Evolutionary conservation across 208 protist species (phyloP), one percentile per base, ranked within the genome.

Genomic region (Crithidia mellificae): DNA sequence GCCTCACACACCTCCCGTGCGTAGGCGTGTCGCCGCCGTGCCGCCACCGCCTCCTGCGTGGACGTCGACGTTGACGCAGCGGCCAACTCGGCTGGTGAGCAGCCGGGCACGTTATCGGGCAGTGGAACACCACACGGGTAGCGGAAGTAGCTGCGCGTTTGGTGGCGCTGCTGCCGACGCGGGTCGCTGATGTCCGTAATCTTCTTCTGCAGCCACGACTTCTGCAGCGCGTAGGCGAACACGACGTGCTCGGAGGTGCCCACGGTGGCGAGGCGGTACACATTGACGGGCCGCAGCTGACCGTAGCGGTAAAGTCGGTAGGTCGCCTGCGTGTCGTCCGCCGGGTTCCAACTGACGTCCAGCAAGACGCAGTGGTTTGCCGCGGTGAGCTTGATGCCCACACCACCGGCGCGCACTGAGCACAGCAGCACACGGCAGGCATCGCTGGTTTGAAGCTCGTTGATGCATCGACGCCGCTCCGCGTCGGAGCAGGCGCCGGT

Each of bases 311-410:
- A 98, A 0, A 97, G 77, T 9, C 97, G 91, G 73, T 96, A 98
- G 29, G 95, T 96, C 2, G 97, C 97, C 82, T 98, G 94, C 20
- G 79, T 71, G 68, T 97, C 92, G 58, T 93, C 78, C 0, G 90
- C 63, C 1, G 94, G 93, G 68, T 98, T 97, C 93, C 94, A 98
- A 61, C 84, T 88, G 15, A 95, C 85, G 63, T 99, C 97, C 59
- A 98, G 91, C 25, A 99, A 57, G 32, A 99, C 90, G 59, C 98
- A 97, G 70, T 94, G 88, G 68, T 94, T 96, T 14, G 97, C 97
- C 0, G 84, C 78, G 6, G 74, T 80, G 2, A 99, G 78, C 51
- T 98, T 98, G 63, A 99, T 88, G 29, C 97, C 97, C 8, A 97
- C 79, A 34, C 93, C 88, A 19, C 96, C 95, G 0, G 94, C 98